Percentiles rank a stretch among this genome's conserved stretches.
These are phyloP conservation scores for Fonsecaea multimorphosa DNA, from an alignment of 2,329 filamentous ascomycete species.

Conservation along the genomic window DNA sequence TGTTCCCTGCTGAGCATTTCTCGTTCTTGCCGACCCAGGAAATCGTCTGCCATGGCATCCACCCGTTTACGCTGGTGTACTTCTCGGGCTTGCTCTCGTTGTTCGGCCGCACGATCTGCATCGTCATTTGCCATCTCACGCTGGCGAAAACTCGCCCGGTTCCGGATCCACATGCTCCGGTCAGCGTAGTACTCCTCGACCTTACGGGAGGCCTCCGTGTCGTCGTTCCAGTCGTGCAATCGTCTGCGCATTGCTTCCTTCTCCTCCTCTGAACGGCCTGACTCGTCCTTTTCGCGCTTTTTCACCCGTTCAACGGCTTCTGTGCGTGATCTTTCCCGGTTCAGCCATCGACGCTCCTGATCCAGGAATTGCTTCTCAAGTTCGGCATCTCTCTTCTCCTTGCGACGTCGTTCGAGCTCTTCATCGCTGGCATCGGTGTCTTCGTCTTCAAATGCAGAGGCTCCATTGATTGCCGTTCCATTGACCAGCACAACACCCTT, in stretches of 20 bases:
- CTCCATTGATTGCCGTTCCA: slow-evolving; percentile 70
- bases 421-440: slow-evolving; percentile 87
- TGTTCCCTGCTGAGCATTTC: slow-evolving; percentile 63
- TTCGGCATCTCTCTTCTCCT: slow-evolving; percentile 74
- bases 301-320: slow-evolving; percentile 85
- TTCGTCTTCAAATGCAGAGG: slow-evolving; percentile 72
- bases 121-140: slow-evolving; percentile 80
- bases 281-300: slow-evolving; percentile 78
- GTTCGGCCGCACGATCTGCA: slow-evolving; percentile 78
- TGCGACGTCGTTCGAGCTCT: slow-evolving; percentile 76
- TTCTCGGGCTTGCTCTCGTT: slow-evolving; percentile 73
- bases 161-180: slow-evolving; percentile 81
- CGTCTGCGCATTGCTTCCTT: slow-evolving; percentile 73
- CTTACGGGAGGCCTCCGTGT: slow-evolving; percentile 76
- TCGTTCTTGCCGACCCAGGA: slow-evolving; percentile 77
- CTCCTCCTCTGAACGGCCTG: slow-evolving; percentile 66
- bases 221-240: slow-evolving; percentile 85
- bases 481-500: slow-evolving; percentile 84
- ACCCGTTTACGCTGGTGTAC: slow-evolving; percentile 77
- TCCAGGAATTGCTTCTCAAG: slow-evolving; percentile 81
- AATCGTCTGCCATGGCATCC: slow-evolving; percentile 84
- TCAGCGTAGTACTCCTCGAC: slow-evolving; percentile 85
- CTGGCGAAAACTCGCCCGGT: slow-evolving; percentile 73
- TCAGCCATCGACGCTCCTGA: slow-evolving; percentile 87
- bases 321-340: slow-evolving; percentile 81